A percentile compares a stretch with the other conserved stretches of the same genome.
Conservation (phyloP, 163 green algal species). For the Prototheca cutis region DNA sequence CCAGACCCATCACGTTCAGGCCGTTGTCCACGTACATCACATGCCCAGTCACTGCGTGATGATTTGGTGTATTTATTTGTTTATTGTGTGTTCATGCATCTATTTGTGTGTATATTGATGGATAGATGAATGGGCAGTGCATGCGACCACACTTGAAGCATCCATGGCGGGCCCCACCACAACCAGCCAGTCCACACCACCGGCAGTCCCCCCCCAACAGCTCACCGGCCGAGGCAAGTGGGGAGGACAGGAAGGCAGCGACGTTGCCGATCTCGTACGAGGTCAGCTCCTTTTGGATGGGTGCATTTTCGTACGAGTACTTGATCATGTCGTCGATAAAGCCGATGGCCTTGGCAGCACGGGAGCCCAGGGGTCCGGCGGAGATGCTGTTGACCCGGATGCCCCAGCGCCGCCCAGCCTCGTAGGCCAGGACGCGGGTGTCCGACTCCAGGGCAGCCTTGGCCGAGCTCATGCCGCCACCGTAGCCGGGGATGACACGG, state of each 20-base stretch:
- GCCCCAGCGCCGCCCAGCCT: conserved; percentile 84
- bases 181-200: background rate
- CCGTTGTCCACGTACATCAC: conserved; percentile 95
- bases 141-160: too few species aligned
- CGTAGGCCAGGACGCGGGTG: conserved; percentile 91
- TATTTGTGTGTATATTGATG: too few species aligned
- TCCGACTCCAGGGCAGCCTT: conserved; percentile 90
- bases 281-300: conserved; percentile 84
- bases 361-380: conserved; percentile 84
- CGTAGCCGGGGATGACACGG: conserved; percentile 82
- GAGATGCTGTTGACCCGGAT: conserved; percentile 96
- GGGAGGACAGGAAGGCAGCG: conserved; percentile 89
- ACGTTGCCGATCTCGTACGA: conserved; percentile 79
- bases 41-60: conserved; percentile 79
- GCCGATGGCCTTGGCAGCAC: conserved; percentile 94
- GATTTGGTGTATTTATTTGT: too few species aligned
- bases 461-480: conserved; percentile 74
- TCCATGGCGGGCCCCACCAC: too few species aligned
- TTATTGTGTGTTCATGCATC: too few species aligned
- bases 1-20: conserved; percentile 90
- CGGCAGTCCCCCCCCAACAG: background rate
- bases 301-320: conserved; percentile 93
- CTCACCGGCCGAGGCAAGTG: conserved; percentile 66
- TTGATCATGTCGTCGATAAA: conserved; percentile 99
- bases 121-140: too few species aligned